Evolutionary conservation across 2,329 filamentous ascomycete species (phyloP), one percentile per base, ranked within the genome.

Genomic region (Sporothrix dimorphospora): DNA sequence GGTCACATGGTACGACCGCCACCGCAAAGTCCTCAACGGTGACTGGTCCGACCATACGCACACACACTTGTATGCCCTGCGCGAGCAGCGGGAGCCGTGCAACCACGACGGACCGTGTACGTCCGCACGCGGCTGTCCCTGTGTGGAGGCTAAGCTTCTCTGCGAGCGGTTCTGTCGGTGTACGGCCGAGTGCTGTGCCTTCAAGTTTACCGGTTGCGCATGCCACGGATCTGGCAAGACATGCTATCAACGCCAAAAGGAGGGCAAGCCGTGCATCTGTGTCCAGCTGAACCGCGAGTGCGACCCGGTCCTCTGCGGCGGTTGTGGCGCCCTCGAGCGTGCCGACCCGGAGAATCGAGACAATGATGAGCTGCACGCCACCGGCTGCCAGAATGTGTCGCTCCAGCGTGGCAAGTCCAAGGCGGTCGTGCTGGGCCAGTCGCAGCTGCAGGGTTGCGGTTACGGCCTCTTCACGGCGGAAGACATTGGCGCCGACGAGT

Each of bases 391-490:
- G 74, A 96, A 96, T 76, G 90, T 92, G 42, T 82, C 85, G 21
- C 83, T 96, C 12, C 93, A 96, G 79, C 87, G 91, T 47, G 89
- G 89, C 16, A 83, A 88, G 4, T 83, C 87, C 30, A 93, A 91
- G 77, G 85, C 87, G 3, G 88, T 93, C 0, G 80, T 93, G 3
- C 83, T 94, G 5, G 93, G 92, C 2, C 85, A 90, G 70, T 94
- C 91, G 63, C 88, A 89, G 73, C 86, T 94, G 14, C 85, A 87
- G 69, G 85, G 85, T 2, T 88, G 91, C 71, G 93, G 93, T 0
- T 93, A 94, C 74, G 93, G 93, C 0, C 83, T 96, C 0, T 95
- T 92, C 78, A 86, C 90, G 1, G 90, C 89, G 4, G 90, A 93
- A 77, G 83, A 89, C 71, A 89, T 94, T 73, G 82, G 83, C 3